A percentile compares a stretch with the other conserved stretches of the same genome.
Conservation (phyloP, 192 early-diverging fungal species). For the Mortierella antarctica region DNA sequence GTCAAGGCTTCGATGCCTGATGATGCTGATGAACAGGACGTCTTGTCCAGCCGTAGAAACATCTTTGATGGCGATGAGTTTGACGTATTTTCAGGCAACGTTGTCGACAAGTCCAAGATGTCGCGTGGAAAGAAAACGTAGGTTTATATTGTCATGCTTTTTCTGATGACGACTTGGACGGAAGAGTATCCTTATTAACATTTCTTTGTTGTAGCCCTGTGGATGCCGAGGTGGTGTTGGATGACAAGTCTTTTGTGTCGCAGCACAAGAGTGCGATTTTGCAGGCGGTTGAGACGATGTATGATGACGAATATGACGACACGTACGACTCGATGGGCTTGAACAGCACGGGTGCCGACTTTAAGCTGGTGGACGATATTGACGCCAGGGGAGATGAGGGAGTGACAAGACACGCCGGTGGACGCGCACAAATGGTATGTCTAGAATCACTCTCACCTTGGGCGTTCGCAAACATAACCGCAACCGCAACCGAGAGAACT, state of each 20-base stretch:
- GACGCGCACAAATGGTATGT: constrained; percentile 9
- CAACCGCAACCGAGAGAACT: too few species aligned
- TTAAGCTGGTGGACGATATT: constrained; percentile 65
- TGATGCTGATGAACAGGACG: constrained; percentile 31
- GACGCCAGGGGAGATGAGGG: constrained; percentile 55
- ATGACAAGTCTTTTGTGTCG: constrained; percentile 67
- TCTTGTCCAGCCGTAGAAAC: constrained; percentile 75
- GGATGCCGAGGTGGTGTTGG: constrained; percentile 57
- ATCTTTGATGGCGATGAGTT: constrained; percentile 96
- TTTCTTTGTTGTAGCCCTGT: constrained; percentile 43
- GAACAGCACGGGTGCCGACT: constrained; percentile 65
- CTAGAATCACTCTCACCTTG: too few species aligned
- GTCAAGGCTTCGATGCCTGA: not conserved
- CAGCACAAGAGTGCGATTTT: constrained; percentile 61
- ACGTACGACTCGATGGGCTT: constrained; percentile 85
- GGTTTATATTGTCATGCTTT: not conserved
- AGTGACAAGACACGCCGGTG: not conserved
- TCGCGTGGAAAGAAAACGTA: constrained; percentile 79
- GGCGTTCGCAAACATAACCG: too few species aligned
- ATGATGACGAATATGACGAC: constrained; percentile 94
- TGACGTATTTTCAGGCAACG: constrained; percentile 81
- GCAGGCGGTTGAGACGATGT: constrained; percentile 60
- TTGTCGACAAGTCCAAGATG: constrained; percentile 72
- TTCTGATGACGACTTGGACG: not conserved
- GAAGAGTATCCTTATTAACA: not conserved